phyloP scores from a whole-genome alignment of 176 grass and related monocot genomes.

The Ananas comosus region DNA sequence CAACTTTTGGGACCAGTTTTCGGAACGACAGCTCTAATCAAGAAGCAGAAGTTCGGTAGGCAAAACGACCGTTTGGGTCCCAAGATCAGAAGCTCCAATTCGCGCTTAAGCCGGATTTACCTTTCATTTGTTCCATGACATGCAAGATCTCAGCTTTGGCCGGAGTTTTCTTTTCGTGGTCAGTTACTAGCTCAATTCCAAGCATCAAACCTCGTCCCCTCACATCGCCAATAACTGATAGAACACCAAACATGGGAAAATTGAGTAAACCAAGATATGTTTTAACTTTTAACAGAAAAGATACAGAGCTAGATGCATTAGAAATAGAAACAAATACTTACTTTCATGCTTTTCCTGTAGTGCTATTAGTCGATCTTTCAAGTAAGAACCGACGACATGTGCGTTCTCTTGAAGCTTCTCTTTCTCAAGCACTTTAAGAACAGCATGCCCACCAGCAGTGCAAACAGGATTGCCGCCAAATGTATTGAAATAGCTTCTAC shows the following conservation, averaged over 20 bases:
- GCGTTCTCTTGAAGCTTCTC: slow-evolving; percentile 96
- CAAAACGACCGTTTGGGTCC: neutral
- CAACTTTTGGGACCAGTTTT: too few species aligned
- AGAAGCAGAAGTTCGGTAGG: neutral
- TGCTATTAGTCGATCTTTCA: slow-evolving; percentile 51
- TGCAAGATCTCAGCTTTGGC: slow-evolving; percentile 65
- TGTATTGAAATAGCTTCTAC: slow-evolving; percentile 73
- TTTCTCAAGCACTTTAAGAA: slow-evolving; percentile 87
- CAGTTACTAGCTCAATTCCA: slow-evolving; percentile 80
- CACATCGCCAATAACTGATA: slow-evolving; percentile 73
- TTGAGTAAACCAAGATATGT: neutral
- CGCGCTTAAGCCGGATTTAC: slow-evolving; percentile 13
- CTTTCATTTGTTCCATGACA: slow-evolving; percentile 84
- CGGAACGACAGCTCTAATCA: neutral
- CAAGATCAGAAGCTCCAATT: neutral
- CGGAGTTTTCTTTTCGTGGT: slow-evolving; percentile 66
- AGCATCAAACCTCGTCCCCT: slow-evolving; percentile 88
- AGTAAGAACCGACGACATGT: slow-evolving; percentile 57
- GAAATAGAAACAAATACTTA: slow-evolving; percentile 24
- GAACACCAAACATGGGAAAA: neutral
- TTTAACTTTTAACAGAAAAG: neutral
- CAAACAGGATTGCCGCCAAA: slow-evolving; percentile 93
- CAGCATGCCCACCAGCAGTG: slow-evolving; percentile 66
- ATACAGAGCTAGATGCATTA: neutral
- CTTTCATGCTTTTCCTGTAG: slow-evolving; percentile 80